Evolutionary conservation across 768 basidiomycete species (phyloP).

Genomic region (Suillus plorans): DNA sequence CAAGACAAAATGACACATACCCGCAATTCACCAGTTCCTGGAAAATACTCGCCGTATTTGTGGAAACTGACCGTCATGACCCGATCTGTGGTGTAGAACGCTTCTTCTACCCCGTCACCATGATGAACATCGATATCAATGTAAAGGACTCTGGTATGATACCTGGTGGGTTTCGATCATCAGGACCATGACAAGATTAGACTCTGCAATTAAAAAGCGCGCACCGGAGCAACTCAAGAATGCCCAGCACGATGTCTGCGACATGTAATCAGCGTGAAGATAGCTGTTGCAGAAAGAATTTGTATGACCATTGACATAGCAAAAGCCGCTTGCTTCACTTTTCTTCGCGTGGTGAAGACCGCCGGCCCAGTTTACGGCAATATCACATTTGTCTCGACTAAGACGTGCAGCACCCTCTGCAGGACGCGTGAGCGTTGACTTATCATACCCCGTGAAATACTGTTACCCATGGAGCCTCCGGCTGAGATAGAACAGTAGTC

Average conservation of each 20-base stretch:
- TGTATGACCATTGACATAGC: slow-evolving; percentile 88
- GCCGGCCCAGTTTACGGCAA: slow-evolving; percentile 99
- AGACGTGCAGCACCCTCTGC: slow-evolving; percentile 95
- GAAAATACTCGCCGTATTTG: slow-evolving; percentile 99
- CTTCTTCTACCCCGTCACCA: slow-evolving; percentile 98
- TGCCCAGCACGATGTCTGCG: slow-evolving; percentile 94
- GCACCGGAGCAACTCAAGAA: slow-evolving; percentile 88
- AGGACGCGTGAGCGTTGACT: slow-evolving; percentile 8
- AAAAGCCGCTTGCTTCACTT: slow-evolving; percentile 98
- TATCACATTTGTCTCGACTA: slow-evolving; percentile 96
- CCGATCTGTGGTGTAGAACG: slow-evolving; percentile 97
- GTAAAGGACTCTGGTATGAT: slow-evolving; percentile 92
- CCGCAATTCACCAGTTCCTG: slow-evolving; percentile 95
- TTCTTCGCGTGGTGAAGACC: slow-evolving; percentile 99
- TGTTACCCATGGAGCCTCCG: slow-evolving; percentile 97
- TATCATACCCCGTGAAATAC: neutral
- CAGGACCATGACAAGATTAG: neutral
- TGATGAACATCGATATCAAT: slow-evolving; percentile 99
- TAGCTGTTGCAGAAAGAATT: neutral
- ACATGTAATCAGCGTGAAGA: slow-evolving; percentile 1
- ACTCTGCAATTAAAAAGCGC: slow-evolving; percentile 13
- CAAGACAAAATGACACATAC: slow-evolving; percentile 40
- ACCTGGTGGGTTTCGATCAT: slow-evolving; percentile 43
- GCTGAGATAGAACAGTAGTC: slow-evolving; percentile 99
- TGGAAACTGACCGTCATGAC: slow-evolving; percentile 99